A percentile compares a stretch with the other conserved stretches of the same genome.
Conservation (phyloP, 2,329 filamentous ascomycete genomes). For the Pseudocercospora pini-densiflorae region DNA sequence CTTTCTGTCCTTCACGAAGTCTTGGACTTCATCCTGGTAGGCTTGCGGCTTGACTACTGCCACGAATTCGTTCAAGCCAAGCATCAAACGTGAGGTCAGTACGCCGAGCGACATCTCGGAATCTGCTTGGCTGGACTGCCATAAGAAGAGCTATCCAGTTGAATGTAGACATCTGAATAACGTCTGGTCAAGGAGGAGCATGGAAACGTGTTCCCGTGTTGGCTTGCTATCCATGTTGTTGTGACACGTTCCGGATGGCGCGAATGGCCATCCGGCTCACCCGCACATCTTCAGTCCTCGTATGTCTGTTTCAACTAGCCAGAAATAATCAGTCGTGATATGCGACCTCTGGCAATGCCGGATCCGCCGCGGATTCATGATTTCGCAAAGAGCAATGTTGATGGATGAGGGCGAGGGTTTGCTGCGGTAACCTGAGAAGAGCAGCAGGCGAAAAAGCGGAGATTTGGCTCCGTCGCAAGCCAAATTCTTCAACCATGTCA, state of each 20-base stretch:
- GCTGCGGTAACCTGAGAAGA: no score
- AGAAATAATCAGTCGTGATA: no score
- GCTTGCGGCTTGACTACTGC: neutral
- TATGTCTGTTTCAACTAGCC: no score
- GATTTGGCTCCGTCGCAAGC: no score
- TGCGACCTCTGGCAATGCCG: no score
- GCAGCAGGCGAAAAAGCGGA: no score
- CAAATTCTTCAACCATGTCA: no score
- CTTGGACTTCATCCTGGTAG: neutral
- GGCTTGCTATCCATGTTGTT: neutral
- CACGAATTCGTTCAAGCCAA: neutral
- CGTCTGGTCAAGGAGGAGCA: neutral
- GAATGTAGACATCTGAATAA: no score
- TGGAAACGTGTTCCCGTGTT: neutral
- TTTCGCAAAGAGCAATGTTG: no score
- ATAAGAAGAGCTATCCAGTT: no score
- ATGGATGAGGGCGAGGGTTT: no score
- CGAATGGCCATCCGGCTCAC: neutral
- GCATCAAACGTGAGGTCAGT: neutral
- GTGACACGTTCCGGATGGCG: neutral
- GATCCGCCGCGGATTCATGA: no score
- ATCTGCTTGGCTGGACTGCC: neutral
- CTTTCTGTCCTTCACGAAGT: neutral
- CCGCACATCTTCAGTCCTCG: neutral
- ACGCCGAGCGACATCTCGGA: neutral